Base-by-base conservation (phyloP, 495 filamentous ascomycete genomes). In the Annulohypoxylon nitens region DNA sequence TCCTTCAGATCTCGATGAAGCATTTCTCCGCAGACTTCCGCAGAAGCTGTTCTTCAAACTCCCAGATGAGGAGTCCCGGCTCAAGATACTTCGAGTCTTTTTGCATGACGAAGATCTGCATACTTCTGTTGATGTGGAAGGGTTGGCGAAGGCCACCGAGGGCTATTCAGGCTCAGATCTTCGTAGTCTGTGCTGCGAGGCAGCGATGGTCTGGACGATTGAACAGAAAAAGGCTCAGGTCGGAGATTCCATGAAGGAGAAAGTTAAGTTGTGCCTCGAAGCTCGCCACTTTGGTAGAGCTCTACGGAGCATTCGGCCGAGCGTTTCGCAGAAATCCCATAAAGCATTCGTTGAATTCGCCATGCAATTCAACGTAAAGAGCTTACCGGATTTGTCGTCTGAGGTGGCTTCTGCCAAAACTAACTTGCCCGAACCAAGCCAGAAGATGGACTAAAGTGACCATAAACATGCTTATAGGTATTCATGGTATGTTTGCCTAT, bases 151-250 rank as follows among this genome's bases (percentile, higher is more conserved):
- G 2, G 25, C 25, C 4, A 75, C 69, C 25, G 16, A 26, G 8
- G 51, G 37, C 5, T 77, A 61, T 50, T 69, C 73, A 4, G 75
- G 75, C 6, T 75, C 73, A 23, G 75, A 77, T 41, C 57, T 77
- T 8, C 67, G 68, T 12, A 77, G 16, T 12, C 8, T 77, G 16
- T 75, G 73, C 48, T 58, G 67, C 3, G 26, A 65, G 18, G 75
- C 75, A 2, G 73, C 75, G 4, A 30, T 73, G 47, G 54, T 55
- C 12, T 71, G 69, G 48, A 4, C 48, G 16, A 51, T 51, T 26
- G 48, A 51, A 20, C 18, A 51, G 11, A 23, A 9, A 26, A 20
- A 11, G 8, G 48, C 3, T 11, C 3, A 51, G 10, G 18, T 25
- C 23, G 48, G 23, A 23, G 23, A 51, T 4, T 5, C 20, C 11